A percentile compares a stretch with the other conserved stretches of the same genome.
These are phyloP conservation scores for Plasmodium cynomolgi DNA, from an alignment of 169 alveolate genomes.

Conservation along the genomic window DNA sequence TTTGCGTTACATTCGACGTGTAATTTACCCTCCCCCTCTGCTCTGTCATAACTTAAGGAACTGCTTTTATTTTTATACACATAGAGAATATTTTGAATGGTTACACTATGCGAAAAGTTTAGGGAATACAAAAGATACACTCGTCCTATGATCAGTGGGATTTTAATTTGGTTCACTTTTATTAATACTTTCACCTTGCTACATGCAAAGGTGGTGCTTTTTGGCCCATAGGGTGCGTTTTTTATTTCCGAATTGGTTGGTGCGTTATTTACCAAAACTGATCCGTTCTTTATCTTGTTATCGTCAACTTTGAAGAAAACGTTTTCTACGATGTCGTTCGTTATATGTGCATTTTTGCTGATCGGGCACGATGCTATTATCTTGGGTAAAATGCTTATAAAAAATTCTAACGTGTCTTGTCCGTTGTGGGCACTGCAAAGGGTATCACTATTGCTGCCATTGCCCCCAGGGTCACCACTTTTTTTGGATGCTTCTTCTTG, in stretches of 20 bases:
- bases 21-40: neutral
- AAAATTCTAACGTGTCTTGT: neutral
- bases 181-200: slow-evolving; percentile 54
- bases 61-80: slow-evolving; percentile 46
- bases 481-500: neutral
- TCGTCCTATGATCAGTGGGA: slow-evolving; percentile 67
- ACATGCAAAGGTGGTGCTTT: slow-evolving; percentile 9
- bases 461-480: neutral
- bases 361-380: slow-evolving; percentile 14
- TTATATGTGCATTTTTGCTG: slow-evolving; percentile 43
- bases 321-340: slow-evolving; percentile 61
- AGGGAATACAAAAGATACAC: slow-evolving; percentile 54
- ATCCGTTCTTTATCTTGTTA: slow-evolving; percentile 39
- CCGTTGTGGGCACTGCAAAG: neutral
- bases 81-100: slow-evolving; percentile 38
- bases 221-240: neutral
- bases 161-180: slow-evolving; percentile 60
- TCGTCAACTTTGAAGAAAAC: slow-evolving; percentile 41
- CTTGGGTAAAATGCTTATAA: slow-evolving; percentile 18
- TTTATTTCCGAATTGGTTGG: neutral
- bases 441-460: neutral
- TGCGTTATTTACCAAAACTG: slow-evolving; percentile 15
- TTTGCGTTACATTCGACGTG: neutral
- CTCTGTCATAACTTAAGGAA: neutral
- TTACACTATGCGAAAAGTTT: slow-evolving; percentile 59